These are phyloP conservation scores for Aspergillus pseudotamarii DNA, from an alignment of 2,329 filamentous ascomycete species.

Conservation along the genomic window DNA sequence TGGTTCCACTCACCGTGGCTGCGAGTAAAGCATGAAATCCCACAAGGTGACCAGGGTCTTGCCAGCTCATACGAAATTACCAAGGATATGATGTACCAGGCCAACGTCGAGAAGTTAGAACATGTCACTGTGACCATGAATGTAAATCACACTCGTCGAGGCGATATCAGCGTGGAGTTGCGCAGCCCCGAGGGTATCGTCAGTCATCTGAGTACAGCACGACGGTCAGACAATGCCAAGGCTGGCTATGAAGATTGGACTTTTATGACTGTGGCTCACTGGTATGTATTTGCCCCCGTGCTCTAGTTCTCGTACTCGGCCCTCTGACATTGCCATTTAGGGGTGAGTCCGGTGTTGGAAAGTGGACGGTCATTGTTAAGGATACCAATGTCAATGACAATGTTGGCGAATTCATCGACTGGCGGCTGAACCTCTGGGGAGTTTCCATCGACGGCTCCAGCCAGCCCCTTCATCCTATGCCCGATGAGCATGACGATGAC, in stretches of 20 bases:
- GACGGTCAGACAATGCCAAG: conserved; percentile 66
- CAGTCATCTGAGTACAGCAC: conserved; percentile 79
- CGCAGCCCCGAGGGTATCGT: conserved; percentile 79
- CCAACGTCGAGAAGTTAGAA: conserved; percentile 84
- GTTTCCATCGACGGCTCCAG: conserved; percentile 77
- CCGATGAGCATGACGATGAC: conserved; percentile 78
- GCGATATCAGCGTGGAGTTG: conserved; percentile 90
- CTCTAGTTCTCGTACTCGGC: neutral
- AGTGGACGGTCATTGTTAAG: conserved; percentile 88
- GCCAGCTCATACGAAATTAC: conserved; percentile 82
- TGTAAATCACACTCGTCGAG: conserved; percentile 79
- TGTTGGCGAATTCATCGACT: conserved; percentile 81
- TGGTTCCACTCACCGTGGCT: conserved; percentile 96
- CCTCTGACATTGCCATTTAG: conserved; percentile 49
- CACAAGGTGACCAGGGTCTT: conserved; percentile 80
- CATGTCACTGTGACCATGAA: conserved; percentile 99
- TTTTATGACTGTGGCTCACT: conserved; percentile 98
- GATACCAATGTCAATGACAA: conserved; percentile 78
- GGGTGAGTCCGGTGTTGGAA: conserved; percentile 86
- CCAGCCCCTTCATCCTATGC: conserved; percentile 76
- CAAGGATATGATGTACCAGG: conserved; percentile 73
- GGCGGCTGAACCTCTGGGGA: conserved; percentile 93
- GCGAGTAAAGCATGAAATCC: conserved; percentile 81
- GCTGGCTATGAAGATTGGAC: conserved; percentile 92
- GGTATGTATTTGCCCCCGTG: conserved; percentile 57